Percentiles rank a stretch among this genome's conserved stretches.
These are phyloP conservation scores for Erythrobasidium hasegawianum DNA, from an alignment of 1,284 basidiomycete species.

Conservation along the genomic window DNA sequence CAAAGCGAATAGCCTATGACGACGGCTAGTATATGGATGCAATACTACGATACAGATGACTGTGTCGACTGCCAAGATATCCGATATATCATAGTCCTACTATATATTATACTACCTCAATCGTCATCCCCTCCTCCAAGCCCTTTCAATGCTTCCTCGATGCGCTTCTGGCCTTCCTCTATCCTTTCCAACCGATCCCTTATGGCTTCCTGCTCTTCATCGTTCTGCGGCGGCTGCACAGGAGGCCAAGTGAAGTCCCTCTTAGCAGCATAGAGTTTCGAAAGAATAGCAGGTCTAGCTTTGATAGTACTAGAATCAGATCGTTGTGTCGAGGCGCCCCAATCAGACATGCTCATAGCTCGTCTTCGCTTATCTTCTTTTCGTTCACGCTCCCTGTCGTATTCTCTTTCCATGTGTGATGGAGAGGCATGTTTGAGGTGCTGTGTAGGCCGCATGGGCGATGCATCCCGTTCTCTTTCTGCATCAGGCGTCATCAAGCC, in stretches of 20 bases:
- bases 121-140: constrained; percentile 23
- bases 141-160: constrained; percentile 31
- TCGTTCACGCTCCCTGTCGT: not conserved
- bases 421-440: not conserved
- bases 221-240: not conserved
- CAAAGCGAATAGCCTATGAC: too few species aligned
- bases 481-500: constrained; percentile 15
- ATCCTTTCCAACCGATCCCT: constrained; percentile 27
- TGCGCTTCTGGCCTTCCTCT: constrained; percentile 34
- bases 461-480: not conserved
- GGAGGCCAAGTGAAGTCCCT: not conserved
- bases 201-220: constrained; percentile 13
- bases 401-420: not conserved
- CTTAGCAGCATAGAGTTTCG: constrained; percentile 17
- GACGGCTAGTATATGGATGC: too few species aligned
- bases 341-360: constrained; percentile 27
- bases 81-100: too few species aligned
- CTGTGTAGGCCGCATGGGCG: not conserved
- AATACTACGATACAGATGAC: too few species aligned
- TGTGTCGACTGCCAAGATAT: too few species aligned
- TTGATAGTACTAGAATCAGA: constrained; percentile 14
- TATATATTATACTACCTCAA: constrained; percentile 1
- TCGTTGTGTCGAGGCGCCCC: constrained; percentile 19
- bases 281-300: constrained; percentile 29
- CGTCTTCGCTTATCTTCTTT: constrained; percentile 18